Percentiles rank a stretch among this genome's conserved stretches.
Evolutionary conservation across 129 eudicot species (phyloP).

Genomic region (Flaveria ramosissima): DNA sequence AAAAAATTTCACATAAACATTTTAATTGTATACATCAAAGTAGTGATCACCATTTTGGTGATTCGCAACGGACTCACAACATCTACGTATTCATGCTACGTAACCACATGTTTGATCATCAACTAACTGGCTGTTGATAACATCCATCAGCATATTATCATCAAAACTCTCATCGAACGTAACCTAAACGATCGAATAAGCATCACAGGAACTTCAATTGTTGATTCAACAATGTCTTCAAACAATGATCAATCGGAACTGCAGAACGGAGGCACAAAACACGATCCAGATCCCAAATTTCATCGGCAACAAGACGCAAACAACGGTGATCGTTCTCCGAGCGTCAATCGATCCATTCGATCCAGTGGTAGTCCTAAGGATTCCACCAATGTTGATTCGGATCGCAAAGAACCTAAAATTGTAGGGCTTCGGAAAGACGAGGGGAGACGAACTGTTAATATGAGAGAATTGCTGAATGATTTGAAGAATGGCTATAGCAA

Average conservation of each 20-base stretch:
- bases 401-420: slow-evolving; percentile 20
- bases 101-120: slow-evolving; percentile 19
- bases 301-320: slow-evolving; percentile 6
- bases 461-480: slow-evolving; percentile 73
- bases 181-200: neutral
- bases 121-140: neutral
- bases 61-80: no score
- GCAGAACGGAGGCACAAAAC: neutral
- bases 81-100: slow-evolving; percentile 18
- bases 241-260: slow-evolving; percentile 32
- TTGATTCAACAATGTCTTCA: slow-evolving; percentile 39
- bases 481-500: slow-evolving; percentile 54
- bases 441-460: slow-evolving; percentile 61
- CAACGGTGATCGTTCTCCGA: slow-evolving; percentile 26
- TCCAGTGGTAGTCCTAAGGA: slow-evolving; percentile 10
- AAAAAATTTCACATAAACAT: no score
- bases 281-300: neutral
- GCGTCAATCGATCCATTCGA: slow-evolving; percentile 13
- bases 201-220: neutral
- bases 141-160: neutral
- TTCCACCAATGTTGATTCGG: slow-evolving; percentile 25
- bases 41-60: no score
- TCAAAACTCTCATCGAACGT: neutral
- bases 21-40: no score
- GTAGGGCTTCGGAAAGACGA: slow-evolving; percentile 40